Base-by-base conservation (phyloP, 257 asterid genomes). In the Datura wrightii region DNA sequence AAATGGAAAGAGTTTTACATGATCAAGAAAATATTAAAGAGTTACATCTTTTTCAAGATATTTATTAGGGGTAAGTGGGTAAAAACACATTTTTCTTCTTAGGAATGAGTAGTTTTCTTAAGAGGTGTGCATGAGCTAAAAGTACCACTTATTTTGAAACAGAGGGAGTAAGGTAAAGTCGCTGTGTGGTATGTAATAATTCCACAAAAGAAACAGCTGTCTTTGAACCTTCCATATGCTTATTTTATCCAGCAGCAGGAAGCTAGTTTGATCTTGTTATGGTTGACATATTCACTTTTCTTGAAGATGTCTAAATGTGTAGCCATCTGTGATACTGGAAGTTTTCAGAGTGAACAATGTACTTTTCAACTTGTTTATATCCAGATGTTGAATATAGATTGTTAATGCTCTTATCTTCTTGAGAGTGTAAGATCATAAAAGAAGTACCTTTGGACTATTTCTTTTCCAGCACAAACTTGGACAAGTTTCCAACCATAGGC, bases 151-250 rank as follows among this genome's bases (percentile, higher is more conserved):
- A 24, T 24, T 24, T 24, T 24, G 31, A 24, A 24, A 24, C 31
- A 1, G 31, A 24, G 31, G 31, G 31, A 24, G 31, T 24, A 24
- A 0, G 39, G 80, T 71, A 44, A n/a, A n/a, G 1, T 71, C 56
- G 2, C 31, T 10, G 2, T 42, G 36, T 5, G 37, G 37, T 71
- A 44, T 24, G 53, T 42, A 41, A 42, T 11, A 18, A 41, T 3
- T 70, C 54, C 37, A 39, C 16, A 69, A 16, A 15, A 14, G 34
- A 1, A 15, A 19, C 3, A 55, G 53, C 9, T 37, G 83, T 44
- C 71, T 80, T 34, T 80, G 34, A 80, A 56, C 37, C 83, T 80
- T 24, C 39, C 15, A 80, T 80, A 62, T 55, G 5, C 37, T 80
- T 56, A 11, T 80, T 54, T 53, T 74, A 62, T 62, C 41, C 69